phyloP scores from a whole-genome alignment of 2,329 filamentous ascomycete species.

The Xylaria sp. region DNA sequence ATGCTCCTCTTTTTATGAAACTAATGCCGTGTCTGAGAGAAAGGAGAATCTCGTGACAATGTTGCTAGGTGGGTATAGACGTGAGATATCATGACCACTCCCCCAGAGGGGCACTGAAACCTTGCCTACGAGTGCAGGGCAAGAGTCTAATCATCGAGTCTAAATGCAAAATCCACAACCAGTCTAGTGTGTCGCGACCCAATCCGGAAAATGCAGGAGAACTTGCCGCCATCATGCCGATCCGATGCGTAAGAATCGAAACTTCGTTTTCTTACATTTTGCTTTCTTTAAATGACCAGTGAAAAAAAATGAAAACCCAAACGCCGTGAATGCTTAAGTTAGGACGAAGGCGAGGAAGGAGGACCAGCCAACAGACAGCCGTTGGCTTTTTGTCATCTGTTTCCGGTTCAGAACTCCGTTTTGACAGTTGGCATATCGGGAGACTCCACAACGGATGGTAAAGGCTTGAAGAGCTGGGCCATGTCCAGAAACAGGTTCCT shows the following conservation, averaged over 20 bases:
- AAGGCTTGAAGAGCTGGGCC: slow-evolving; percentile 70
- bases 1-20: slow-evolving; percentile 34
- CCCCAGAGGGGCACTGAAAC: slow-evolving; percentile 26
- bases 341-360: no score
- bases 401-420: slow-evolving; percentile 43
- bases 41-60: slow-evolving; percentile 26
- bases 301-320: slow-evolving; percentile 34
- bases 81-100: slow-evolving; percentile 35
- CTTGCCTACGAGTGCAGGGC: slow-evolving; percentile 25
- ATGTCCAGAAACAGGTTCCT: slow-evolving; percentile 70
- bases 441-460: slow-evolving; percentile 48
- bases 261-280: no score
- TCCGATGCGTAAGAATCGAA: slow-evolving; percentile 38
- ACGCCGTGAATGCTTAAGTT: slow-evolving; percentile 35
- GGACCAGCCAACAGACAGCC: slow-evolving; percentile 9
- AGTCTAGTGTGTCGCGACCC: slow-evolving; percentile 38
- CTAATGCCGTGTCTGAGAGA: slow-evolving; percentile 27
- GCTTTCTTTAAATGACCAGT: slow-evolving; percentile 27
- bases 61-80: slow-evolving; percentile 30
- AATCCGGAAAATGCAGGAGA: slow-evolving; percentile 42
- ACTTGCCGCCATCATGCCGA: slow-evolving; percentile 39
- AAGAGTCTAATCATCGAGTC: slow-evolving; percentile 40
- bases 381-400: no score
- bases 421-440: slow-evolving; percentile 47
- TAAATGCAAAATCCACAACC: slow-evolving; percentile 40